Evolutionary conservation across 2,329 filamentous ascomycete genomes (phyloP).

Genomic region (Mycosphaerella sp.): DNA sequence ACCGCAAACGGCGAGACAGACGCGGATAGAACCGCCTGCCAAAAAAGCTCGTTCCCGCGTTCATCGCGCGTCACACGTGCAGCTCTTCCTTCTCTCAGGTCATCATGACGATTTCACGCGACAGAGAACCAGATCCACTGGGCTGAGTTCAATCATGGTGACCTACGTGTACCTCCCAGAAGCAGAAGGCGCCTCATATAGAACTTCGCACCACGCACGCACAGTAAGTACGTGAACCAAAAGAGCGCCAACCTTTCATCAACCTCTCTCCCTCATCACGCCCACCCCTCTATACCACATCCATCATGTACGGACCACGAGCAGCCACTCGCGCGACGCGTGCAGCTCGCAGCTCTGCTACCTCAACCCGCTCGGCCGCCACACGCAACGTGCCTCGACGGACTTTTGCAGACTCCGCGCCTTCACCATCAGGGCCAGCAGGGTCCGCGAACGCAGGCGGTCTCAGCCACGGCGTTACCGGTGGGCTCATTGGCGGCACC

Average conservation of each 20-base stretch:
- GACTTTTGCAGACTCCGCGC: conserved; percentile 12
- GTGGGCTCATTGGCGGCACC: conserved; percentile 16
- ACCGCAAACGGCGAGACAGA: too few relatives aligned
- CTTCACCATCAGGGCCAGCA: conserved; percentile 6
- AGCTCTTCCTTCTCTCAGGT: background rate
- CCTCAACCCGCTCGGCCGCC: background rate
- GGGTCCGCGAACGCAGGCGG: background rate
- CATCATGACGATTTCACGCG: background rate
- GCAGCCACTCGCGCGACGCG: conserved; percentile 15
- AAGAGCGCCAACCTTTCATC: too few relatives aligned
- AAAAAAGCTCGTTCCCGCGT: too few relatives aligned
- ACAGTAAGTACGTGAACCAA: background rate
- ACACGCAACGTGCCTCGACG: conserved; percentile 6
- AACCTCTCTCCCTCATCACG: background rate
- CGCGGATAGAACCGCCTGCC: too few relatives aligned
- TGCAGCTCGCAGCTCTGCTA: conserved; percentile 5
- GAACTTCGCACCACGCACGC: background rate
- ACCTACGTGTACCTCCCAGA: too few relatives aligned
- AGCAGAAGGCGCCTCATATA: background rate
- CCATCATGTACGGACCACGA: conserved; percentile 14
- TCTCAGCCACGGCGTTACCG: conserved; percentile 8
- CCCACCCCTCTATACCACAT: background rate
- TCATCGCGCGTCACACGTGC: too few relatives aligned
- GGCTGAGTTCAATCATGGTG: too few relatives aligned
- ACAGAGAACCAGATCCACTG: background rate